Conservation (phyloP, 192 early-diverging fungal genomes). For the Linnemannia exigua region DNA sequence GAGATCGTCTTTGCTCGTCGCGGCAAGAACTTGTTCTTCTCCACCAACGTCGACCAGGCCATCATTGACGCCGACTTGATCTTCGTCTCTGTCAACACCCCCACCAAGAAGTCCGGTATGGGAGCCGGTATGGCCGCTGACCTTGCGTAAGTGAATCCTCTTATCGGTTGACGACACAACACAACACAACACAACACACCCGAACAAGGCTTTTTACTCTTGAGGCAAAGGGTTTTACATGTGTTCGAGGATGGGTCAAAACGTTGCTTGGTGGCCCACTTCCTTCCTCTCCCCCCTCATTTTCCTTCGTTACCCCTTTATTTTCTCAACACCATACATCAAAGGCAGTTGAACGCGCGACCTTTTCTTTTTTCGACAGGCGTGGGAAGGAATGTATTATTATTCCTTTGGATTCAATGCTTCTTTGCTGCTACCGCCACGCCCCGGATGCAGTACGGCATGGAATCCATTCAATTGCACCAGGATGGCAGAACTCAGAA, state of each 20-base stretch:
- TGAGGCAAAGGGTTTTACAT: not conserved
- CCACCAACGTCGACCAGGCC: conserved; percentile 83
- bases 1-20: conserved; percentile 83
- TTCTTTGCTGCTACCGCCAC: not conserved
- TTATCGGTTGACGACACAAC: not conserved
- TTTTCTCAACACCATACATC: not conserved
- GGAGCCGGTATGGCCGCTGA: conserved; percentile 89
- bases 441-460: not conserved
- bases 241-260: not conserved
- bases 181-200: not conserved
- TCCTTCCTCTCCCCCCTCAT: not conserved
- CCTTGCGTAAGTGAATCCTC: conserved; percentile 71
- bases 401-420: not conserved
- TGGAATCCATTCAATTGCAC: not conserved
- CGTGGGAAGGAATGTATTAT: not conserved
- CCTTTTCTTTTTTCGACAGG: not conserved
- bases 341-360: conserved; percentile 6
- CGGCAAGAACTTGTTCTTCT: conserved; percentile 89
- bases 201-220: not conserved
- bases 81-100: conserved; percentile 95
- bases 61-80: conserved; percentile 89
- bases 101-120: conserved; percentile 82
- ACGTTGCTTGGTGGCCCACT: not conserved
- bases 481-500: not conserved
- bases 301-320: not conserved